These are phyloP conservation scores for Eucommia ulmoides DNA, from an alignment of 257 asterid species.

Conservation along the genomic window DNA sequence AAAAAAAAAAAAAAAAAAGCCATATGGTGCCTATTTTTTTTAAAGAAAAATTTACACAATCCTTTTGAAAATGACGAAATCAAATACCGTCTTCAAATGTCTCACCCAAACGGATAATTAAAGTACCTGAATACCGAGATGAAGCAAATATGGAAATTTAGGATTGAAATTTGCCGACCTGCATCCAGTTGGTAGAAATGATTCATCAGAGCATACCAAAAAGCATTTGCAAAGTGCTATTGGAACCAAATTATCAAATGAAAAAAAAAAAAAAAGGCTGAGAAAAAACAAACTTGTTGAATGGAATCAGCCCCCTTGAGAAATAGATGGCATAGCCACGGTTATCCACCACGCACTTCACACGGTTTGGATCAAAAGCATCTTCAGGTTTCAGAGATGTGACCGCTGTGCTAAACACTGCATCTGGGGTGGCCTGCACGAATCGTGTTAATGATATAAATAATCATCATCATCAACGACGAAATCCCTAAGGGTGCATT, in stretches of 20 bases:
- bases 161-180: slow-evolving; percentile 69
- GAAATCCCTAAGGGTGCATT: no score
- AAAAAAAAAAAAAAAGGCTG: no score
- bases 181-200: slow-evolving; percentile 9
- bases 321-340: slow-evolving; percentile 78
- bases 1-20: not conserved
- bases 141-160: slow-evolving; percentile 74
- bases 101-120: no score
- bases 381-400: slow-evolving; percentile 77
- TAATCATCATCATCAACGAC: no score
- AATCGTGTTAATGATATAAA: no score
- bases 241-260: slow-evolving; percentile 2
- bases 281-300: slow-evolving; percentile 54
- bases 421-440: slow-evolving; percentile 78
- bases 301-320: slow-evolving; percentile 77
- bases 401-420: slow-evolving; percentile 81
- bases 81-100: no score
- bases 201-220: slow-evolving; percentile 3
- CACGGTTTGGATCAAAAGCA: slow-evolving; percentile 80
- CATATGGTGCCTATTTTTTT: no score
- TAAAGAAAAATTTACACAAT: no score
- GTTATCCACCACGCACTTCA: slow-evolving; percentile 69
- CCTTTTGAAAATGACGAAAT: not conserved
- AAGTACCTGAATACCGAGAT: slow-evolving; percentile 81
- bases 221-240: not conserved